A percentile compares a stretch with the other conserved stretches of the same genome.
Evolutionary conservation across 2,329 filamentous ascomycete species (phyloP).

Genomic region (Chalara sp.): DNA sequence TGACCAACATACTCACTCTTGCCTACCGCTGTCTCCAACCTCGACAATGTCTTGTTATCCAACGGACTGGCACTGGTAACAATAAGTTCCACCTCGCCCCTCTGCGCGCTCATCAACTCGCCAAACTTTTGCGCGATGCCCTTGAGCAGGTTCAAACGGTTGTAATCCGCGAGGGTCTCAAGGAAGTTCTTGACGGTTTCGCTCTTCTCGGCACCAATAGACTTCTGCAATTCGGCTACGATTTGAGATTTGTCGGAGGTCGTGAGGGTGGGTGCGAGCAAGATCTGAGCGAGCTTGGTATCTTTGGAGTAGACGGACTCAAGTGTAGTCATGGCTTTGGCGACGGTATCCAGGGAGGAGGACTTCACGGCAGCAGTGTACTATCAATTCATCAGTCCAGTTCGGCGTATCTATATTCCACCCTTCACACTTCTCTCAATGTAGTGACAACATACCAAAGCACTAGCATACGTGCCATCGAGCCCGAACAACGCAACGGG

Average conservation of each 20-base stretch:
- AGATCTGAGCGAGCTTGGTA: constrained; percentile 68
- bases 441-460: constrained; percentile 66
- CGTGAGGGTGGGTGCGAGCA: constrained; percentile 74
- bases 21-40: constrained; percentile 79
- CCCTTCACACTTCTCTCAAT: neutral
- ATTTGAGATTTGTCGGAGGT: constrained; percentile 78
- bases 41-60: constrained; percentile 76
- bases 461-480: constrained; percentile 96
- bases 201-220: constrained; percentile 53
- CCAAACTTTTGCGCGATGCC: constrained; percentile 82
- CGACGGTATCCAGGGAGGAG: constrained; percentile 75
- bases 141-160: constrained; percentile 77
- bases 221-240: constrained; percentile 79
- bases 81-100: constrained; percentile 87
- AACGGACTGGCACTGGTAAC: constrained; percentile 86
- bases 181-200: constrained; percentile 94
- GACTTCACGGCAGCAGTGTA: constrained; percentile 95
- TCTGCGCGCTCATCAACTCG: constrained; percentile 79
- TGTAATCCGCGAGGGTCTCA: constrained; percentile 86
- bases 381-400: constrained; percentile 38
- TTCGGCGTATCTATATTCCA: neutral
- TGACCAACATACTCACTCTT: constrained; percentile 85
- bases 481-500: constrained; percentile 90
- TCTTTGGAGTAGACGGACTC: constrained; percentile 71
- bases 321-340: constrained; percentile 71